Base-by-base conservation (phyloP, 805 yeast species). In the Zygoascus biomembranicola region DNA sequence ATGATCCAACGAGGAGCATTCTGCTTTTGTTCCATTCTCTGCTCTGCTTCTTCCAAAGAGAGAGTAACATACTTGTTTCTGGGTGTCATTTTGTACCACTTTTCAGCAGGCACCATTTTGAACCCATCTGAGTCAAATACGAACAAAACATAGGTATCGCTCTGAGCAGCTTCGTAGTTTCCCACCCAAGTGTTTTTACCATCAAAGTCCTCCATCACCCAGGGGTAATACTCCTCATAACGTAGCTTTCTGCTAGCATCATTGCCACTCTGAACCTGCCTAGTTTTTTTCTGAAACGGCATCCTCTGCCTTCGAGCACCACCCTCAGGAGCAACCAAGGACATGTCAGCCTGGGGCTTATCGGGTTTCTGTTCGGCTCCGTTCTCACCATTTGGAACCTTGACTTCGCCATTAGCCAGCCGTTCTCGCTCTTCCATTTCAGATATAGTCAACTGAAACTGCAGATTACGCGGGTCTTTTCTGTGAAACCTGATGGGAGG, bases 161-260 rank as follows among this genome's bases (percentile, higher is more conserved):
- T 80, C 47, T 87, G 87, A 35, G 84, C 85, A 1, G 97, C 98
- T 72, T 94, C 99, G 70, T 88, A 94, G 61, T 84, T 86, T 39
- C 98, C 97, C 18, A 90, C 97, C 86, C 88, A 94, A 0, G 95
- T 92, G 66, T 94, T 92, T 56, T 80, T 78, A 47, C 96, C 96
- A 64, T 90, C 97, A 67, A 87, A 92, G 70, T 94, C 99, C 71
- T 94, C 99, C 76, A 94, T 73, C 16, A 94, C 96, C 99, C 99
- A 94, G 0, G 99, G 99, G 63, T 87, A 92, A 67, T 85, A 88
- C 70, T 94, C 99, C 71, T 94, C 99, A 66, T 92, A 94, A 65
- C 98, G 77, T 57, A 94, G 73, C 64, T 82, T 85, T 57, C 92
- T 78, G 56, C 88, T 90, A 8, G 80, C 80, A 61, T 90, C 98